A percentile compares a stretch with the other conserved stretches of the same genome.
phyloP scores from a whole-genome alignment of 352 stramenopile genomes.

The Pythium plurisporium region DNA sequence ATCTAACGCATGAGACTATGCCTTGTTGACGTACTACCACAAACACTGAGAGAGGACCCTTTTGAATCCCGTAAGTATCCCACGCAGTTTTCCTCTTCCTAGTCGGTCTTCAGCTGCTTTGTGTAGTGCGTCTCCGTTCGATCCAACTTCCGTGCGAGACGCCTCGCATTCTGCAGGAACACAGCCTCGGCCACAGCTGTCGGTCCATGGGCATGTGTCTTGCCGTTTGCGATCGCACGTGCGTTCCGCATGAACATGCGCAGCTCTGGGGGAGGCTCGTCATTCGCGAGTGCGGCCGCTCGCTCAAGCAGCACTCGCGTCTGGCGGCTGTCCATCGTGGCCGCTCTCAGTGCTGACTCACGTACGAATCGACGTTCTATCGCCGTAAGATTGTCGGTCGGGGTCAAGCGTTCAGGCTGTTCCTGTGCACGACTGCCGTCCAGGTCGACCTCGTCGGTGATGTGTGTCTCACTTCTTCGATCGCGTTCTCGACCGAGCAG shows the following conservation, averaged over 20 bases:
- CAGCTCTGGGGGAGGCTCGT: constrained; percentile 17
- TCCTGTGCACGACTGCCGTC: neutral
- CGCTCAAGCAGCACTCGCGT: neutral
- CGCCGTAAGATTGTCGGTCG: neutral
- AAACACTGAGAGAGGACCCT: neutral
- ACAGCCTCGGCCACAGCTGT: constrained; percentile 11
- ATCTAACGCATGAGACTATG: neutral
- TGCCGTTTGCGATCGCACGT: neutral
- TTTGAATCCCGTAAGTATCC: neutral
- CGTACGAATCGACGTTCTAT: neutral
- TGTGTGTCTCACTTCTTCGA: too few relatives aligned
- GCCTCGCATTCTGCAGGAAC: constrained; percentile 20
- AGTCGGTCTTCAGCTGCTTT: neutral
- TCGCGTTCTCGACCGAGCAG: constrained; percentile 6
- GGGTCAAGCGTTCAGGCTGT: neutral
- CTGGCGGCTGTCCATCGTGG: neutral
- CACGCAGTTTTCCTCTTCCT: neutral
- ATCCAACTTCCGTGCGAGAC: constrained; percentile 13
- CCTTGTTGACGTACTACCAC: neutral
- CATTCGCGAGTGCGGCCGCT: neutral
- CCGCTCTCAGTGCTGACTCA: too few relatives aligned
- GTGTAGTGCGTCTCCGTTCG: too few relatives aligned
- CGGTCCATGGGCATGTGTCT: neutral
- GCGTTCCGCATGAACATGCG: constrained; percentile 20
- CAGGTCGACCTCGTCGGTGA: neutral